Evolutionary conservation across 371 early-diverging fungal species (phyloP), one percentile per base, ranked within the genome.

Genomic region (Entomophthora muscae): DNA sequence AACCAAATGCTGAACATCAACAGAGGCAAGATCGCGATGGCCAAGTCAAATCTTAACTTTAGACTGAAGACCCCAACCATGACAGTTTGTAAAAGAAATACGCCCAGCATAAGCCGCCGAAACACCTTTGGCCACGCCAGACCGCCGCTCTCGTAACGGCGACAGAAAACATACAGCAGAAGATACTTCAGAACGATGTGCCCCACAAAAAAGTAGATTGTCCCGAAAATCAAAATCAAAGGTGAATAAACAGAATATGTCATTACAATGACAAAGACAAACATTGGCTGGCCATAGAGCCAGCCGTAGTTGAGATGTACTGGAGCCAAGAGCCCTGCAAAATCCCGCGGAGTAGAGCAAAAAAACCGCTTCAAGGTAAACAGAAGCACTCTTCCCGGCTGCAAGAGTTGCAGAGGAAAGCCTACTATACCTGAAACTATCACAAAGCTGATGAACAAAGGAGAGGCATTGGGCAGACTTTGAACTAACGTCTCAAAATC

Each of bases 191-290:
- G 85, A 1, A 85, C 78, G 12, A 83, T 70, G 32, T 84, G 77
- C 0, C 85, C 89, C 28, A 90, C 66, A 1, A 75, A 69, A 72
- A 82, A 95, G 69, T 88, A 94, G 2, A 88, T 65, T 1, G 83
- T 66, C 1, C 86, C 85, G 67, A 91, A 86, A 3, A 86, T 71
- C 23, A 92, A 72, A 28, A 92, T 85, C 21, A 94, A 67, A 0
- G 95, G 95, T 57, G 88, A 83, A 31, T 92, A 86, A 22, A 83
- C 81, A 23, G 90, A 84, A 72, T 95, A 95, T 0, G 86, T 82
- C 33, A 93, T 57, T n/a, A 88, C 81, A 53, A 92, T 87, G 21
- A 86, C 86, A 60, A 91, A 83, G 0, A 91, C 75, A 7, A 94
- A 73, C 31, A 89, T 80, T 57, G 83, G 86, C 52, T 77, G 76